Percentiles rank a stretch among this genome's conserved stretches.
Evolutionary conservation across 2,329 filamentous ascomycete genomes (phyloP).

Genomic region (Colletotrichum sp.): DNA sequence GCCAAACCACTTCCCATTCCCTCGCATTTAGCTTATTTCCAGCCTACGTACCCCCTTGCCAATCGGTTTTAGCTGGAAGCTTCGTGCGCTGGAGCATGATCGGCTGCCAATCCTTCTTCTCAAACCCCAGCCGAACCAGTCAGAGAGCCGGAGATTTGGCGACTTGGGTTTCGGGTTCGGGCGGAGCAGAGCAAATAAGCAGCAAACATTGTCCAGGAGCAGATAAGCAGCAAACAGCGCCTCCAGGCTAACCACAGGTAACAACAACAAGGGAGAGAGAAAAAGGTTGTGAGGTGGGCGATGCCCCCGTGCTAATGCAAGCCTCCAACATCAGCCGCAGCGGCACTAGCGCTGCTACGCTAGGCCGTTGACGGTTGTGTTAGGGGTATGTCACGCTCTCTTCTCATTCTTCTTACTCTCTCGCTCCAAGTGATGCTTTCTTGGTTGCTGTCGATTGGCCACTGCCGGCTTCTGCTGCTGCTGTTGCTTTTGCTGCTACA

Average conservation of each 20-base stretch:
- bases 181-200: not conserved
- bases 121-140: not conserved
- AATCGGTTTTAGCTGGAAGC: not conserved
- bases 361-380: not conserved
- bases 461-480: not conserved
- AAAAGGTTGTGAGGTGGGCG: not conserved
- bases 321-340: slow-evolving; percentile 6
- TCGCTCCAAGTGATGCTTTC: not conserved
- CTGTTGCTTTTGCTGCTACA: not conserved
- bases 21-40: not conserved
- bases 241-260: not conserved
- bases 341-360: not conserved
- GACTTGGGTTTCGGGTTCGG: not conserved
- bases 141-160: not conserved
- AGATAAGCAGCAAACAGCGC: not conserved
- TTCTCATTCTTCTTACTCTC: not conserved
- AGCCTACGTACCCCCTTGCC: not conserved
- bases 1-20: not conserved
- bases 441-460: not conserved
- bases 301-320: not conserved
- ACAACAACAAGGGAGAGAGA: not conserved
- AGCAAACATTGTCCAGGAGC: not conserved
- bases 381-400: not conserved
- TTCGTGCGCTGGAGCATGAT: not conserved
- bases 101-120: not conserved